phyloP scores from a whole-genome alignment of 345 rosid species.

The Pugionium dolabratum region DNA sequence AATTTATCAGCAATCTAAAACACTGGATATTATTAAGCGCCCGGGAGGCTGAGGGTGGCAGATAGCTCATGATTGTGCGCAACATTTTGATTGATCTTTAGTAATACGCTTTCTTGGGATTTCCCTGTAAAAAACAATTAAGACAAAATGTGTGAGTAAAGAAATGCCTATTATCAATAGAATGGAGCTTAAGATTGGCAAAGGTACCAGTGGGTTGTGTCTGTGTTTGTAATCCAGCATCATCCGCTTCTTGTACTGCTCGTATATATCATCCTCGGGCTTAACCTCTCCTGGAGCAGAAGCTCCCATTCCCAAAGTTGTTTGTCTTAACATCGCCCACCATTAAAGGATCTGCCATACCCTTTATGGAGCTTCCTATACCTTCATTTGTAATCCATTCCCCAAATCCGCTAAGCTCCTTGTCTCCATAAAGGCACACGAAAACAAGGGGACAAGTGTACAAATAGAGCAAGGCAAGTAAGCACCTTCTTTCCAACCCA shows the following conservation, averaged over 20 bases:
- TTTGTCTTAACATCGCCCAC: conserved; percentile 86
- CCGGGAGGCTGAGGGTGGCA: neutral
- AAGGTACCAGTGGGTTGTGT: conserved; percentile 89
- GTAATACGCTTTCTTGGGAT: conserved; percentile 45
- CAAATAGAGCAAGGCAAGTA: conserved; percentile 27
- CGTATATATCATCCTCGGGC: conserved; percentile 92
- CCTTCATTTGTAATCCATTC: conserved; percentile 80
- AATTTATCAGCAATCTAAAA: conserved; percentile 18
- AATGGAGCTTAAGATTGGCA: neutral
- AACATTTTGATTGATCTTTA: conserved; percentile 20
- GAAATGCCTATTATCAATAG: conserved; percentile 1
- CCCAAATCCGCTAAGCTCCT: conserved; percentile 38
- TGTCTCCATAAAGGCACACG: conserved; percentile 37
- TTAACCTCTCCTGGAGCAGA: conserved; percentile 86
- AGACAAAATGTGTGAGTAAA: neutral
- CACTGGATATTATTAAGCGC: conserved; percentile 21
- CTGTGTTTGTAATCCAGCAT: conserved; percentile 95
- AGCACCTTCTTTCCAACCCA: conserved; percentile 99
- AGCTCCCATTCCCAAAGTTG: conserved; percentile 97
- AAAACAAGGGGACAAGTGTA: conserved; percentile 36
- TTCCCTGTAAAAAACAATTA: conserved; percentile 28
- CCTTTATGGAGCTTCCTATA: conserved; percentile 87
- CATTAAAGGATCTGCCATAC: conserved; percentile 90
- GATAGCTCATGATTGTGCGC: conserved; percentile 17
- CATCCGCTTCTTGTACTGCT: conserved; percentile 99